Conservation (phyloP, 495 filamentous ascomycete genomes). For the Aspergillus baeticus region DNA sequence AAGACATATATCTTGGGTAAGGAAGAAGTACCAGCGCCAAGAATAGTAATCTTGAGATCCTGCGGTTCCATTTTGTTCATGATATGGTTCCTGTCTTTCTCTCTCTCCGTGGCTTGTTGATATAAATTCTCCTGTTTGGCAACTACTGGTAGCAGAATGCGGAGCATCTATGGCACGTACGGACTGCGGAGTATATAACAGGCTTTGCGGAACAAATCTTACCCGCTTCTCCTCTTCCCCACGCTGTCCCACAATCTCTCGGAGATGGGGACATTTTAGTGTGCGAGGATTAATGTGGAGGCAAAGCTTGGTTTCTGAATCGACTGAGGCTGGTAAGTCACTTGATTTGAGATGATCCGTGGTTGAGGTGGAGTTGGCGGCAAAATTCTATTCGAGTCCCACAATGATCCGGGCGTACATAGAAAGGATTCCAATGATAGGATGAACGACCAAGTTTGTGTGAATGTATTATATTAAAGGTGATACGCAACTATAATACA, state of each 20-base stretch:
- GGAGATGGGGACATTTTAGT: neutral
- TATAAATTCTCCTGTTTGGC: no score
- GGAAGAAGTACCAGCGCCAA: slow-evolving; percentile 34
- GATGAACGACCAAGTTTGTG: no score
- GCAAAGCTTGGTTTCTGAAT: neutral
- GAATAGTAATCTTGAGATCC: slow-evolving; percentile 43
- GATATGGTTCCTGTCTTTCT: neutral
- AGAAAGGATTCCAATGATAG: no score
- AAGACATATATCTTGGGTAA: neutral
- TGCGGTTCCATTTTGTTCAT: slow-evolving; percentile 31
- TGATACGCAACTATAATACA: slow-evolving; percentile 16
- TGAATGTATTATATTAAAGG: slow-evolving; percentile 9
- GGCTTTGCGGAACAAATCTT: slow-evolving; percentile 12
- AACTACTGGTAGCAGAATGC: no score
- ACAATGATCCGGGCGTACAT: no score
- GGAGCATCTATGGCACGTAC: neutral
- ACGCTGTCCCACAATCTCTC: slow-evolving; percentile 19
- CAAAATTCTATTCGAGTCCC: neutral
- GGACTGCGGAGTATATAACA: neutral
- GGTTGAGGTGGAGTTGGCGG: neutral
- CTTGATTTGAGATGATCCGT: neutral
- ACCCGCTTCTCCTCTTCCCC: slow-evolving; percentile 14
- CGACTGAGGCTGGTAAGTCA: neutral
- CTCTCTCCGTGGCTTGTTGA: no score
- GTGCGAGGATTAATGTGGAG: neutral